A percentile compares a stretch with the other conserved stretches of the same genome.
Conservation (phyloP, 345 rosid species). For the Cochlearia excelsa region DNA sequence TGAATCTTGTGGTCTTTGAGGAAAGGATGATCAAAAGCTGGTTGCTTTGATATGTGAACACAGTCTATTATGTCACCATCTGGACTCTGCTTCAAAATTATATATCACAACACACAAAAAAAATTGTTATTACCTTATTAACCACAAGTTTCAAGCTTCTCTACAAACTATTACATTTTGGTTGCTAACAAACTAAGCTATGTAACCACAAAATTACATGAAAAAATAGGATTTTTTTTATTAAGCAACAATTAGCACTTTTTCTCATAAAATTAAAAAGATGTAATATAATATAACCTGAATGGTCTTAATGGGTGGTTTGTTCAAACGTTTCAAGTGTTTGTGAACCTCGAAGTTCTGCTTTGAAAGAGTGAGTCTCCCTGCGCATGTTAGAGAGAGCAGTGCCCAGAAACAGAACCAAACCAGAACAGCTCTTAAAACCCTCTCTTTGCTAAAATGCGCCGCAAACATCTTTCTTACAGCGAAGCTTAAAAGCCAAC, state of each 20-base stretch:
- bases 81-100: constrained; percentile 39
- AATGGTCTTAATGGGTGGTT: constrained; percentile 69
- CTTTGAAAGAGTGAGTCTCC: constrained; percentile 56
- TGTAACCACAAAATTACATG: constrained; percentile 15
- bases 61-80: constrained; percentile 77
- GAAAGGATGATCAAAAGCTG: constrained; percentile 76
- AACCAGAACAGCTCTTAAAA: constrained; percentile 33
- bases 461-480: constrained; percentile 31
- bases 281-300: constrained; percentile 35
- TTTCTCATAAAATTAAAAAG: neutral
- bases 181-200: neutral
- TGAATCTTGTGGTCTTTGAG: constrained; percentile 76
- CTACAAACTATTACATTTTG: constrained; percentile 17
- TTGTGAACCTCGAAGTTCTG: constrained; percentile 72
- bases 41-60: constrained; percentile 56
- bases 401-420: constrained; percentile 48
- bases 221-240: too few relatives aligned
- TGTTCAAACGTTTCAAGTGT: constrained; percentile 87
- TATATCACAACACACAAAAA: constrained; percentile 19
- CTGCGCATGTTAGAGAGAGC: constrained; percentile 46
- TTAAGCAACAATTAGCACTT: neutral
- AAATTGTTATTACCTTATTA: neutral
- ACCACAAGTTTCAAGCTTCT: constrained; percentile 21
- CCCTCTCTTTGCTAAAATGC: constrained; percentile 40
- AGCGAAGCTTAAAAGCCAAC: constrained; percentile 7